These are phyloP conservation scores for Moniliophthora roreri DNA, from an alignment of 1,284 basidiomycete genomes.

Conservation along the genomic window DNA sequence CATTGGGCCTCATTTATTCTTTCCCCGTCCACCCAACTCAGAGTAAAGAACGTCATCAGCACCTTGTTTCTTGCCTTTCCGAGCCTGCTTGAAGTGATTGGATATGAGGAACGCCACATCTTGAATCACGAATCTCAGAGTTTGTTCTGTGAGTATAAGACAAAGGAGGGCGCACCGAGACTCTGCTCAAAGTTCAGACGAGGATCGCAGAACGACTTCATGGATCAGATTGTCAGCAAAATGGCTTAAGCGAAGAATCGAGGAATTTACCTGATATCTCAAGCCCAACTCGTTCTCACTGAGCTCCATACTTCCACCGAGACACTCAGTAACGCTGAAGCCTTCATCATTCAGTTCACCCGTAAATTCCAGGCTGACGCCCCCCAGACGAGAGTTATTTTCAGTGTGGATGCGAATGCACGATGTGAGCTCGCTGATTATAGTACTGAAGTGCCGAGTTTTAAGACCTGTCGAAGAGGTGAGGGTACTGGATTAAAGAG, in stretches of 20 bases:
- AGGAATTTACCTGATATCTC: conserved; percentile 62
- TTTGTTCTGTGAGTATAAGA: background rate
- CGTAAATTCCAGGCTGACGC: conserved; percentile 96
- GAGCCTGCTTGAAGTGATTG: conserved; percentile 72
- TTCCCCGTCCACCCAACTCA: no score
- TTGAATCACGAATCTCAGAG: conserved; percentile 24
- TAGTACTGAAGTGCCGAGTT: conserved; percentile 89
- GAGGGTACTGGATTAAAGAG: conserved; percentile 60
- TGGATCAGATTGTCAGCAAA: conserved; percentile 4
- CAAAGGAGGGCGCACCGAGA: conserved; percentile 50
- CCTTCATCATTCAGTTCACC: conserved; percentile 94
- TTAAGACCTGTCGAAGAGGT: conserved; percentile 79
- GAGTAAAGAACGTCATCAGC: conserved; percentile 14
- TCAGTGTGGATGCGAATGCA: conserved; percentile 81
- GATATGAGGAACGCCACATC: conserved; percentile 81
- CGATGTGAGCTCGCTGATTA: conserved; percentile 85
- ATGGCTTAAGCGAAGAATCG: background rate
- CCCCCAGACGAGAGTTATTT: conserved; percentile 77
- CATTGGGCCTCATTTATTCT: no score
- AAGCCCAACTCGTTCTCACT: conserved; percentile 71
- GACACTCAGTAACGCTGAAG: conserved; percentile 86
- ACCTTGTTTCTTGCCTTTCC: conserved; percentile 32
- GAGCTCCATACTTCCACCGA: conserved; percentile 82
- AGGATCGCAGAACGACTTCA: conserved; percentile 84
- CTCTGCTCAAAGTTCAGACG: conserved; percentile 83